Evolutionary conservation across 73 alveolate species (phyloP).

Genomic region (Blepharisma japonicum): DNA sequence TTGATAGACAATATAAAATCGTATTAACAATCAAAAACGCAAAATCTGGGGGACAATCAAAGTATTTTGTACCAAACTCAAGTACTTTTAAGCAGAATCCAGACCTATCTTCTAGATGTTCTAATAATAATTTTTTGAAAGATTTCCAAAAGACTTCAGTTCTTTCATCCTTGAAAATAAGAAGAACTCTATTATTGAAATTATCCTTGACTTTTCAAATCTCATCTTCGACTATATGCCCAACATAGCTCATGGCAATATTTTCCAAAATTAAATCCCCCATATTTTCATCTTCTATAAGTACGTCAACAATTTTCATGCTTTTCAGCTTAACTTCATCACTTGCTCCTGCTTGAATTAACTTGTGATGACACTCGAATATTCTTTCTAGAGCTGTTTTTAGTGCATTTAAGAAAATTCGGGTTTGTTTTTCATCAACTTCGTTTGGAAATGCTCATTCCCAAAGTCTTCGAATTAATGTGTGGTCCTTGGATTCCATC

Average conservation of each 20-base stretch:
- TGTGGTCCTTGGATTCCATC: neutral
- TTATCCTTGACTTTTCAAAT: too few species aligned
- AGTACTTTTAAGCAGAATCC: too few species aligned
- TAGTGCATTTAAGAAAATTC: neutral
- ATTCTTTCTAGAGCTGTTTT: neutral
- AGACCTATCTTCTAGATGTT: too few species aligned
- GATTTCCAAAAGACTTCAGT: too few species aligned
- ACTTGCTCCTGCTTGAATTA: neutral
- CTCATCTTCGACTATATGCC: neutral
- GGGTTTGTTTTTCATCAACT: neutral
- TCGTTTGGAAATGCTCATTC: constrained; percentile 24
- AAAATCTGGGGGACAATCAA: too few species aligned
- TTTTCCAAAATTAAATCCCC: neutral
- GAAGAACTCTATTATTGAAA: too few species aligned
- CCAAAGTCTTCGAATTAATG: constrained; percentile 18
- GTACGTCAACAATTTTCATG: constrained; percentile 17
- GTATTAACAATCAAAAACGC: too few species aligned
- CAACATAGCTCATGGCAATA: neutral
- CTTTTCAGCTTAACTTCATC: neutral
- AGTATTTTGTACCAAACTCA: too few species aligned
- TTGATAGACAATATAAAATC: too few species aligned
- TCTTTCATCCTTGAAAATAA: too few species aligned
- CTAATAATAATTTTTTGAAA: too few species aligned
- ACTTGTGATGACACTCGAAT: neutral
- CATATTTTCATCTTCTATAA: neutral